A percentile compares a stretch with the other conserved stretches of the same genome.
These are phyloP conservation scores for Rhodotorula mucilaginosa DNA, from an alignment of 1,284 basidiomycete genomes.

Conservation along the genomic window DNA sequence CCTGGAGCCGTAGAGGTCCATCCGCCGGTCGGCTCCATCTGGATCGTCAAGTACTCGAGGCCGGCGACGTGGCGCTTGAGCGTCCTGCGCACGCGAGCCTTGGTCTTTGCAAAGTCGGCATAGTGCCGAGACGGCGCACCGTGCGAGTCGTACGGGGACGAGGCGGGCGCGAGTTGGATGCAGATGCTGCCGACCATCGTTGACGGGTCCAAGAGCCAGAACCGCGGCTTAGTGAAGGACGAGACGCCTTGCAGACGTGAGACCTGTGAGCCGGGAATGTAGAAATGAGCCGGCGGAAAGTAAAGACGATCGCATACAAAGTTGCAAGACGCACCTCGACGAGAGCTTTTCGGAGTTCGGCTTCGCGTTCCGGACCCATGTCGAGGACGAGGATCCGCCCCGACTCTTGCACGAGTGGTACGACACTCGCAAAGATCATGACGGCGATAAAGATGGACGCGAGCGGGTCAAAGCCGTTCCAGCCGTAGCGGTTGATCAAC, in stretches of 20 bases:
- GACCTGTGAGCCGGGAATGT: slow-evolving; percentile 52
- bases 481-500: slow-evolving; percentile 94
- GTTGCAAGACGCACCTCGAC: slow-evolving; percentile 60
- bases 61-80: slow-evolving; percentile 70
- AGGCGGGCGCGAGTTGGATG: slow-evolving; percentile 67
- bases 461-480: slow-evolving; percentile 99
- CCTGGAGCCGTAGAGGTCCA: not conserved
- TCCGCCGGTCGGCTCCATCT: slow-evolving; percentile 56
- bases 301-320: not conserved
- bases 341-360: slow-evolving; percentile 68
- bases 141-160: slow-evolving; percentile 49
- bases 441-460: slow-evolving; percentile 95
- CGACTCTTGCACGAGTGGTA: slow-evolving; percentile 91
- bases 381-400: slow-evolving; percentile 86
- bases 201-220: slow-evolving; percentile 93
- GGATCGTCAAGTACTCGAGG: slow-evolving; percentile 80
- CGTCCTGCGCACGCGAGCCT: slow-evolving; percentile 68
- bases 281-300: not conserved
- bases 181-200: slow-evolving; percentile 86
- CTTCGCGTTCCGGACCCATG: slow-evolving; percentile 65
- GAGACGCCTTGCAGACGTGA: slow-evolving; percentile 69
- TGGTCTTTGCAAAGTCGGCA: slow-evolving; percentile 65
- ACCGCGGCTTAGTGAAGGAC: slow-evolving; percentile 75
- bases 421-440: slow-evolving; percentile 89
- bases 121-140: slow-evolving; percentile 50